Conservation (phyloP, 2,329 filamentous ascomycete species). For the Microcyclospora tardicrescens region DNA sequence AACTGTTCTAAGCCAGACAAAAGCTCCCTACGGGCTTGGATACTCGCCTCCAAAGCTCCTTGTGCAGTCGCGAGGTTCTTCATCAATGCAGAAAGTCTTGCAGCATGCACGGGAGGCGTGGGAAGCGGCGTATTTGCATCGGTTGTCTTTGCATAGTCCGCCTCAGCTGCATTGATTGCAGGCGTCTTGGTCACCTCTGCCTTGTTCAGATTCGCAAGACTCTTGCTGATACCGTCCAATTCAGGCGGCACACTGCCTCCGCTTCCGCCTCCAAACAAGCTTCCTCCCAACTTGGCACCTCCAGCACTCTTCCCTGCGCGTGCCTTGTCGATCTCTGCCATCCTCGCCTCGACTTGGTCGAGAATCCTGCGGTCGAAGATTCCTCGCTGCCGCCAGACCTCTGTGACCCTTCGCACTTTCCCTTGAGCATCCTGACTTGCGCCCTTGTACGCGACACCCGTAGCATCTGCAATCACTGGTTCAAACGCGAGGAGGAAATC, state of each 20-base stretch:
- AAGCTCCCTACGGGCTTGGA: constrained; percentile 69
- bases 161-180: constrained; percentile 55
- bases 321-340: constrained; percentile 52
- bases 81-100: constrained; percentile 75
- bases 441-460: constrained; percentile 78
- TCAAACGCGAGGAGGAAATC: constrained; percentile 90
- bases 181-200: constrained; percentile 54
- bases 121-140: constrained; percentile 57
- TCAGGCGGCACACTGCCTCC: constrained; percentile 55
- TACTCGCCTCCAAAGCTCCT: constrained; percentile 74
- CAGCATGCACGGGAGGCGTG: constrained; percentile 80
- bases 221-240: constrained; percentile 58
- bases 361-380: constrained; percentile 78
- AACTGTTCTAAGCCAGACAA: constrained; percentile 73
- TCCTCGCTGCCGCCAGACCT: constrained; percentile 78
- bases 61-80: constrained; percentile 82
- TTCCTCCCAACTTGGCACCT: constrained; percentile 42
- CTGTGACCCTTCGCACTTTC: constrained; percentile 77
- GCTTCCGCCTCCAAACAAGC: constrained; percentile 49
- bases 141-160: constrained; percentile 74
- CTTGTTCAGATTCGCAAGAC: constrained; percentile 63
- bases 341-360: constrained; percentile 61
- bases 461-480: constrained; percentile 84
- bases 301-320: constrained; percentile 11
- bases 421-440: constrained; percentile 73